Conservation (phyloP, 2,329 filamentous ascomycete species). For the Emergomyces pasteurianus region DNA sequence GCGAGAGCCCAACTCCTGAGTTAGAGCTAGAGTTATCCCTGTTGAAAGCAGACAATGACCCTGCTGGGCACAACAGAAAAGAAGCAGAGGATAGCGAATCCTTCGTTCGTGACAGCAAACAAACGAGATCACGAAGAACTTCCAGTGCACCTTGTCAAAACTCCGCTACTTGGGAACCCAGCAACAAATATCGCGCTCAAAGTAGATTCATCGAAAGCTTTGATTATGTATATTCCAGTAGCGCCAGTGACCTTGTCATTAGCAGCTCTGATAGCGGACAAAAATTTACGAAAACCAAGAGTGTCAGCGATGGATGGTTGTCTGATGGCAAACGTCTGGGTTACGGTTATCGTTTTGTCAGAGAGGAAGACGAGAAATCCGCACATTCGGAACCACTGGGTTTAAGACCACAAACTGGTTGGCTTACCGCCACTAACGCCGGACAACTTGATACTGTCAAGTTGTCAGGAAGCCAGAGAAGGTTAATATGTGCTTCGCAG, state of each 20-base stretch:
- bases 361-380: conserved; percentile 9
- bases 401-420: not conserved
- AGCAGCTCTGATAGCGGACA: not conserved
- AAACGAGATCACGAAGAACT: not conserved
- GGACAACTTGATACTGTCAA: not conserved
- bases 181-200: conserved; percentile 4
- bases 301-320: conserved; percentile 30
- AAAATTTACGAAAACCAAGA: not conserved
- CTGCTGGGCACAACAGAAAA: not conserved
- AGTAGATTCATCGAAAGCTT: conserved; percentile 26
- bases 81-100: not conserved
- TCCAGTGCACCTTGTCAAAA: not conserved
- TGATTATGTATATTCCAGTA: conserved; percentile 9
- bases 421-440: not conserved
- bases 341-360: conserved; percentile 28
- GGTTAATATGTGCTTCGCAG: not conserved
- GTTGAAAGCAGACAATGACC: not conserved
- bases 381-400: not conserved
- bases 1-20: not conserved
- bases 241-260: not conserved
- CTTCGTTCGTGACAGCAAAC: not conserved
- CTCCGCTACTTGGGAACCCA: not conserved
- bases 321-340: conserved; percentile 28
- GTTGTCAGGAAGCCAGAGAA: not conserved
- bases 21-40: not conserved